Base-by-base conservation (phyloP, 2,329 filamentous ascomycete species). In the Fusarium sarcochroum region DNA sequence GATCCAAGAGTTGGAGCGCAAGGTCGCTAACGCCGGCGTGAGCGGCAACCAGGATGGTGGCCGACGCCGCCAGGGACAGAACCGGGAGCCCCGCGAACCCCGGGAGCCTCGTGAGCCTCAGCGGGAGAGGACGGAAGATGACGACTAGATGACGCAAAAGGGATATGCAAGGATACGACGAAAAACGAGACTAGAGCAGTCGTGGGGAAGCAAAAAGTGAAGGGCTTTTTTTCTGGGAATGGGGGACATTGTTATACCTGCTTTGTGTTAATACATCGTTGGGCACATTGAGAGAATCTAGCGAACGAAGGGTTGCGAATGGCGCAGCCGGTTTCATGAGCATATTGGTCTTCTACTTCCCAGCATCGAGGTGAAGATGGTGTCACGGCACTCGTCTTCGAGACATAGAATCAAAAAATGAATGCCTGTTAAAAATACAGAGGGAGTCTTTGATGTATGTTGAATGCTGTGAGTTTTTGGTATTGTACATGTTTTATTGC, bases 1-100 rank as follows among this genome's bases (percentile, higher is more conserved):
- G 82, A 80, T 86, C 70, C 89, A 89, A 79, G 90, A 92, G 79
- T 80, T 89, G 23, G 91, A 93, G 82, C 86, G 89, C 73, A 92
- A 92, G 82, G 76, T 89, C 52, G 81, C 82, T 59, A 83, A 79
- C 58, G 78, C 79, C 20, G 78, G 79, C 34, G 51, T 82, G 49
- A 77, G 80, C 61, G 73, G 71, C 41, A 76, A 76, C 64, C 75
- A 75, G 56, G 74, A 73, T 23, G 70, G 73, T 38, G 71, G 74
- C 44, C 78, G 79, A 62, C 78, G 77, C 69, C 80, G 80, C 75
- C 78, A 62, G 41, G 60, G 67, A 18, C 67, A 70, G 52, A 67
- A 67, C 40, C 58, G 64, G 51, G 63, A 70, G 38, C 59, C 65
- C 30, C 47, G 66, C 25, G 66, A 69, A 27, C 58, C 58, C 37